Evolutionary conservation across 306 rosid genomes (phyloP).

Genomic region (Pachyrhizus erosus): DNA sequence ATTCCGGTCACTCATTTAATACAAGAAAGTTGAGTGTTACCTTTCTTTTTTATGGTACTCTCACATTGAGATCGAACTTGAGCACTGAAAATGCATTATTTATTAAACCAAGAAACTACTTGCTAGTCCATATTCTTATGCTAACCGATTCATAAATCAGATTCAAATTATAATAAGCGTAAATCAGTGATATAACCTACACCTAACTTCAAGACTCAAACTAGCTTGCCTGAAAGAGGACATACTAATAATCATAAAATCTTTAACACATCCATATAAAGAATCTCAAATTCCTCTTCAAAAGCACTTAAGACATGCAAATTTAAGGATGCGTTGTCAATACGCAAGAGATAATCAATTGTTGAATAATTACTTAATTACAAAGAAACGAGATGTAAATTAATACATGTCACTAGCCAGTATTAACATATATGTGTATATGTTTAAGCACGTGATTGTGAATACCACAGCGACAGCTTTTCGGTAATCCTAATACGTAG

Average conservation of each 20-base stretch:
- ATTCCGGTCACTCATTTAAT: background rate
- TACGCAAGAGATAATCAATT: background rate
- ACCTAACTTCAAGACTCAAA: background rate
- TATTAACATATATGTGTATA: background rate
- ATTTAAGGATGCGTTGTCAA: background rate
- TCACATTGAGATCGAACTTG: background rate
- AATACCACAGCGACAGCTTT: background rate
- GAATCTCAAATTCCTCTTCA: background rate
- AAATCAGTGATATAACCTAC: background rate
- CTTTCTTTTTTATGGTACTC: background rate
- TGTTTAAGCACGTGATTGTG: background rate
- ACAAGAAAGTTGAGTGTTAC: conserved; percentile 5
- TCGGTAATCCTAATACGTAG: no score
- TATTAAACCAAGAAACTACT: background rate
- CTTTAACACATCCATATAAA: background rate
- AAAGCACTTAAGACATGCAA: background rate
- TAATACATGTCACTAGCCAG: background rate
- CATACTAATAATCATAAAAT: background rate
- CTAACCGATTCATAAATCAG: background rate
- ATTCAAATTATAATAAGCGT: background rate
- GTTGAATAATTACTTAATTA: background rate
- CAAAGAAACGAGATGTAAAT: background rate
- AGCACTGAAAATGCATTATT: background rate
- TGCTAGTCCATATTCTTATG: background rate
- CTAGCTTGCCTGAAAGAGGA: background rate